Conservation (phyloP, 2,329 filamentous ascomycete species). For the Tolypocladium sp. region DNA sequence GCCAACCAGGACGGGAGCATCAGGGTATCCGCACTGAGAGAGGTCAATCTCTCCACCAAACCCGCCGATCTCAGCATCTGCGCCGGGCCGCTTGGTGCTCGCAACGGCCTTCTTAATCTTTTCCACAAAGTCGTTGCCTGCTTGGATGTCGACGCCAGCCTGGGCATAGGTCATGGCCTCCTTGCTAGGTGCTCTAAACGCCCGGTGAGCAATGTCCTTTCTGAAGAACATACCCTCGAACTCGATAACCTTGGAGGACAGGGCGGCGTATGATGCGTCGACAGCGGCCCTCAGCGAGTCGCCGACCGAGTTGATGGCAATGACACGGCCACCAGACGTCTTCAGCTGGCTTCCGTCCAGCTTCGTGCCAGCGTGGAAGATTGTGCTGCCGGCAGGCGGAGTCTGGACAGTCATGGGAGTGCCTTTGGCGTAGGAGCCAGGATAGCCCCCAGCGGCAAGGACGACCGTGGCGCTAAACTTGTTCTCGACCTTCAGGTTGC, state of each 20-base stretch:
- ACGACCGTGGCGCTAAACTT: slow-evolving; percentile 85
- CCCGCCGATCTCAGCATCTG: slow-evolving; percentile 88
- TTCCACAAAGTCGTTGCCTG: slow-evolving; percentile 85
- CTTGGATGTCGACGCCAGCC: slow-evolving; percentile 89
- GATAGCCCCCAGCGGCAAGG: slow-evolving; percentile 88
- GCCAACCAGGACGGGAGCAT: slow-evolving; percentile 75
- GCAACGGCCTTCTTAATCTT: slow-evolving; percentile 86
- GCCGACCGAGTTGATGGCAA: slow-evolving; percentile 75
- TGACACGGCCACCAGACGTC: slow-evolving; percentile 82
- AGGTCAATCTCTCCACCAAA: slow-evolving; percentile 67
- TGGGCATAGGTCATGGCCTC: slow-evolving; percentile 77
- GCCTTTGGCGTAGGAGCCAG: slow-evolving; percentile 76
- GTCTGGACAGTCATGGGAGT: slow-evolving; percentile 43
- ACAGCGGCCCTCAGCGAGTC: slow-evolving; percentile 73
- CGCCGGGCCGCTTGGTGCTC: slow-evolving; percentile 74
- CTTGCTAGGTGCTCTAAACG: slow-evolving; percentile 41
- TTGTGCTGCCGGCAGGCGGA: slow-evolving; percentile 41
- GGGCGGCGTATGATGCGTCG: slow-evolving; percentile 75
- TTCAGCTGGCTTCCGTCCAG: slow-evolving; percentile 54
- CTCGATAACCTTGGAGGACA: slow-evolving; percentile 56
- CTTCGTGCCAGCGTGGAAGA: slow-evolving; percentile 90
- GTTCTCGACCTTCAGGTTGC: slow-evolving; percentile 56
- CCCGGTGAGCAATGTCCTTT: slow-evolving; percentile 82
- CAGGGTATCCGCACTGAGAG: slow-evolving; percentile 60
- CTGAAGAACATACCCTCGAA: slow-evolving; percentile 89